Evolutionary conservation across 1,284 basidiomycete genomes (phyloP), one percentile per base, ranked within the genome.

Genomic region (Fomitopsis palustris): DNA sequence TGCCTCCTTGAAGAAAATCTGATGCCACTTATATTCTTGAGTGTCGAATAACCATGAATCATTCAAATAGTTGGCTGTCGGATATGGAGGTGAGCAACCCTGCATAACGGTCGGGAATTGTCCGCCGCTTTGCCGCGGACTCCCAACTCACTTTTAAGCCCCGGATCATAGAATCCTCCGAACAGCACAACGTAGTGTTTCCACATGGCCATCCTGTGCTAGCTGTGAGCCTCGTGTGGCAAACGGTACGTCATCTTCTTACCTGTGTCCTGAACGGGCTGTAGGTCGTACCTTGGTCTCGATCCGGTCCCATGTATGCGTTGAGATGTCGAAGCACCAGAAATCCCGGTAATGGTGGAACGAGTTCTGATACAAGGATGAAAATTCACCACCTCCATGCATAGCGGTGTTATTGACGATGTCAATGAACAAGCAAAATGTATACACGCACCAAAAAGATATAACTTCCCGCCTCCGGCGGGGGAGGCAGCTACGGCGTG

Each of bases 31-130:
- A 71, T 95, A 96, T 60, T 94, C 90, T 64, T 92, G 85, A 0
- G 85, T 92, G 65, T 95, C 92, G 64, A 96, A 96, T 27, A 94
- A 62, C 94, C 94, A 96, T 0, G 95, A 77, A 67, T 96, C 95
- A 58, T 90, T 89, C 29, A 95, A 77, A 70, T 96, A 96, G 51
- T 88, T 85, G 10, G 93, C 93, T 90, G 37, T 17, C 17, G 3
- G 25, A 51, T n/a, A 25, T 19, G 33, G 17, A 21, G 9, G 49
- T 25, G 8, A 42, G 47, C 10, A 29, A 1, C 19, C 37, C 25
- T 10, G 12, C 16, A n/a, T n/a, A n/a, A n/a, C n/a, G n/a, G n/a
- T n/a, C n/a, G n/a, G n/a, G n/a, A n/a, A n/a, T n/a, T n/a, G n/a
- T n/a, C n/a, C n/a, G n/a, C n/a, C n/a, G n/a, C n/a, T n/a, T n/a